phyloP scores from a whole-genome alignment of 495 filamentous ascomycete species.

The Elasticomyces elasticus region DNA sequence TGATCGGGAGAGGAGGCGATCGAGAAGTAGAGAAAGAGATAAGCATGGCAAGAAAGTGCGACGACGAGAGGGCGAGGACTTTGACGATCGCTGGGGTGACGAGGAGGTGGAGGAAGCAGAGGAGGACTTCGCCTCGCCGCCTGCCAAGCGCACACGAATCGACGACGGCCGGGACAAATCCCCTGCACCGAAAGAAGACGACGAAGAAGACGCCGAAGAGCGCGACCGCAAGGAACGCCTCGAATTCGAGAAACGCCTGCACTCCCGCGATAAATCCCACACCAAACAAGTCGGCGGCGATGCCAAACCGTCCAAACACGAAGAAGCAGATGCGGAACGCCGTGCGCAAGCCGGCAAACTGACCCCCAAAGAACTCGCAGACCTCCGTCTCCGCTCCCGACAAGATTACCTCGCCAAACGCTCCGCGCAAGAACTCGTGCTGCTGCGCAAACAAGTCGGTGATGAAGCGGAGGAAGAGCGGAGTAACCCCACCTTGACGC shows the following conservation, averaged over 20 bases:
- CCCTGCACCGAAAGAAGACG: constrained; percentile 28
- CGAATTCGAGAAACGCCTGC: constrained; percentile 64
- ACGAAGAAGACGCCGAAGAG: constrained; percentile 49
- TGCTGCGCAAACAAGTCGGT: constrained; percentile 81
- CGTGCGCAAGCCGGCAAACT: constrained; percentile 54
- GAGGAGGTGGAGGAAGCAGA: constrained; percentile 52
- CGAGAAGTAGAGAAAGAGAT: constrained; percentile 35
- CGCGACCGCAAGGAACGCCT: constrained; percentile 62
- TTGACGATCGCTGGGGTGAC: constrained; percentile 72
- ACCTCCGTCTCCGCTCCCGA: constrained; percentile 69
- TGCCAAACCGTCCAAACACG: constrained; percentile 46
- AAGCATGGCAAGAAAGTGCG: constrained; percentile 44
- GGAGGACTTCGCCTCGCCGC: constrained; percentile 32
- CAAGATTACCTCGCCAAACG: constrained; percentile 92
- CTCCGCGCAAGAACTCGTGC: constrained; percentile 70
- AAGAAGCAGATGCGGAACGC: constrained; percentile 47
- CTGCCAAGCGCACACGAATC: constrained; percentile 48
- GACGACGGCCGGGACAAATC: constrained; percentile 43
- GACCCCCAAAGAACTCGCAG: constrained; percentile 51
- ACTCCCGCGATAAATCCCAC: constrained; percentile 57
- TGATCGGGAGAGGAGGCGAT: constrained; percentile 29
- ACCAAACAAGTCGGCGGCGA: constrained; percentile 60
- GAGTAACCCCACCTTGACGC: constrained; percentile 63
- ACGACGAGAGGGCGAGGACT: constrained; percentile 42
- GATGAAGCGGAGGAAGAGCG: constrained; percentile 79